Evolutionary conservation across 164 flowering plant genomes (phyloP).

Genomic region (Brasenia schreberi): DNA sequence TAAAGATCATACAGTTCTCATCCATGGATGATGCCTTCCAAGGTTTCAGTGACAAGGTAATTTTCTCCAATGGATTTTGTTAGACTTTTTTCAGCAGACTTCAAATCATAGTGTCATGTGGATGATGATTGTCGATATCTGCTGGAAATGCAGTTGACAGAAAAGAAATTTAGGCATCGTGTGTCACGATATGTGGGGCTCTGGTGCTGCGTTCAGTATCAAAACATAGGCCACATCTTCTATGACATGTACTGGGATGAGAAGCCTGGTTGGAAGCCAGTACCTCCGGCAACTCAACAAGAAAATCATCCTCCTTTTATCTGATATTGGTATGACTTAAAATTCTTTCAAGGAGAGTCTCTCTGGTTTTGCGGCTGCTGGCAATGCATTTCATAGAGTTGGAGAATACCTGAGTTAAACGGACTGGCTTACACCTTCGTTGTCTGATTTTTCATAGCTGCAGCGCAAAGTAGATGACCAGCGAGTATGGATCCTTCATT

Average conservation of each 20-base stretch:
- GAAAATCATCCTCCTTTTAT: constrained; percentile 77
- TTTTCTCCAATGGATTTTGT: not conserved
- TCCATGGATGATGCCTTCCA: constrained; percentile 78
- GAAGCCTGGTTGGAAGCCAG: constrained; percentile 83
- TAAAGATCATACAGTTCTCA: constrained; percentile 79
- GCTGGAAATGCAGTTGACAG: constrained; percentile 27
- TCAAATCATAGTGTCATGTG: not conserved
- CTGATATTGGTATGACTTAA: not conserved
- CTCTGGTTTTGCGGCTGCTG: not conserved
- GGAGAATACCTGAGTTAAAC: not conserved
- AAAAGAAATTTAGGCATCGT: constrained; percentile 66
- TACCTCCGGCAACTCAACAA: constrained; percentile 47
- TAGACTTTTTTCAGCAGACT: not conserved
- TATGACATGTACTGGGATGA: constrained; percentile 99
- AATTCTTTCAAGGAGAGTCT: not conserved
- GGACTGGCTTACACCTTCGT: not conserved
- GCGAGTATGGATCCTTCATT: too few species aligned
- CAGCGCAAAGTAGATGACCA: too few species aligned
- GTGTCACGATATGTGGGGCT: constrained; percentile 69
- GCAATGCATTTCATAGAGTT: not conserved
- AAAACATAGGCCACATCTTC: constrained; percentile 73
- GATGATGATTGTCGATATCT: too few species aligned
- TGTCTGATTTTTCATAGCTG: not conserved
- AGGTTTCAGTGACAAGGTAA: constrained; percentile 76
- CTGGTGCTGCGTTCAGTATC: constrained; percentile 78